These are phyloP conservation scores for Alternaria sp. DNA, from an alignment of 2,329 filamentous ascomycete species.

Conservation along the genomic window DNA sequence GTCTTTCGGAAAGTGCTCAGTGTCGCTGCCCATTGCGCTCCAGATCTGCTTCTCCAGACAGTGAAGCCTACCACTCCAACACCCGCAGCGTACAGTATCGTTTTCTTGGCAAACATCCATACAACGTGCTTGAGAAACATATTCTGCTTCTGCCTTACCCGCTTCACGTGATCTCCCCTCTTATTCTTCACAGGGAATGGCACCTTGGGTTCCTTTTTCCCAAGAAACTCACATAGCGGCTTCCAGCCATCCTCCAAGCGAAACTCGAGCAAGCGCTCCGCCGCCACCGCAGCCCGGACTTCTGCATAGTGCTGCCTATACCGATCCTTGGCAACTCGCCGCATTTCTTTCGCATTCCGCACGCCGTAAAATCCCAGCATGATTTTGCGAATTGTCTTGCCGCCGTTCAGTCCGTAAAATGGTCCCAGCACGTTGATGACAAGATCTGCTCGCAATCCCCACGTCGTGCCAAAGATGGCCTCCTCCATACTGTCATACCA, in stretches of 20 bases:
- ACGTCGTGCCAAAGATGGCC: slow-evolving; percentile 22
- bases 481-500: slow-evolving; percentile 34
- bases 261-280: slow-evolving; percentile 32
- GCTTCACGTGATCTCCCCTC: slow-evolving; percentile 14
- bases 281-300: slow-evolving; percentile 28
- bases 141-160: slow-evolving; percentile 15
- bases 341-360: slow-evolving; percentile 9
- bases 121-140: slow-evolving; percentile 16
- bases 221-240: slow-evolving; percentile 37
- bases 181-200: slow-evolving; percentile 28
- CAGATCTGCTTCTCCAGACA: slow-evolving; percentile 6
- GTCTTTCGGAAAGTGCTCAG: slow-evolving; percentile 1
- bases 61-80: slow-evolving; percentile 1
- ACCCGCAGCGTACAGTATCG: background rate
- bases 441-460: slow-evolving; percentile 11
- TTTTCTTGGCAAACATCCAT: slow-evolving; percentile 1
- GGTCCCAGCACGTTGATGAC: slow-evolving; percentile 12
- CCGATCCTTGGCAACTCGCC: slow-evolving; percentile 16
- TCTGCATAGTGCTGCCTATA: slow-evolving; percentile 24
- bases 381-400: slow-evolving; percentile 15
- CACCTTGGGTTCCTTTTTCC: slow-evolving; percentile 27
- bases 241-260: slow-evolving; percentile 34
- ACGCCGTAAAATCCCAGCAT: slow-evolving; percentile 14
- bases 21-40: background rate
- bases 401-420: slow-evolving; percentile 6